Evolutionary conservation across 768 basidiomycete genomes (phyloP).

Genomic region (Mycena amicta): DNA sequence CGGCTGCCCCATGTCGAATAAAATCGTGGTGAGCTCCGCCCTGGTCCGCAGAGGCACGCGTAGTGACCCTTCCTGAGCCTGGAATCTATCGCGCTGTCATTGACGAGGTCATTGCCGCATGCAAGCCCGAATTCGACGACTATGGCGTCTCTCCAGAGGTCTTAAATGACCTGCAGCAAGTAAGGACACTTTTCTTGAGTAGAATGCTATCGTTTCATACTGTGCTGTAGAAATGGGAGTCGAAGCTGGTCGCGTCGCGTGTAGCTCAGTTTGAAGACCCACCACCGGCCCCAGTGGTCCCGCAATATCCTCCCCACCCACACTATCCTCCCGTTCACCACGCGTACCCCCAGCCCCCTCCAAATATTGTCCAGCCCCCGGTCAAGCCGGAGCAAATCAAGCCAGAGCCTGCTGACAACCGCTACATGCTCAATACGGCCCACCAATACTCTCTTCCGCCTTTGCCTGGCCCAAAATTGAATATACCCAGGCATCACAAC

Average conservation of each 20-base stretch:
- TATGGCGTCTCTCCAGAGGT: slow-evolving; percentile 93
- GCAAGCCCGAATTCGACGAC: slow-evolving; percentile 95
- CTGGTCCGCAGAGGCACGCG: slow-evolving; percentile 54
- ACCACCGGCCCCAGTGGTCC: slow-evolving; percentile 39
- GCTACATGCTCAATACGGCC: slow-evolving; percentile 62
- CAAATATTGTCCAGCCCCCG: slow-evolving; percentile 22
- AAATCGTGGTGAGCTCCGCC: slow-evolving; percentile 95
- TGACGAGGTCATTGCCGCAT: slow-evolving; percentile 88
- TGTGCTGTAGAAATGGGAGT: slow-evolving; percentile 92
- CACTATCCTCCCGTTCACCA: slow-evolving; percentile 59
- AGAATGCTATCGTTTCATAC: too few relatives aligned
- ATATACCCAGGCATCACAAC: slow-evolving; percentile 47
- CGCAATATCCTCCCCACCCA: slow-evolving; percentile 56
- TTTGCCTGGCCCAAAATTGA: slow-evolving; percentile 67
- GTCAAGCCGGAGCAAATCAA: slow-evolving; percentile 55
- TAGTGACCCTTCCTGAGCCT: slow-evolving; percentile 77
- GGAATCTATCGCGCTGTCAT: slow-evolving; percentile 90
- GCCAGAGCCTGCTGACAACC: slow-evolving; percentile 69
- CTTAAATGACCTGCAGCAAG: slow-evolving; percentile 83
- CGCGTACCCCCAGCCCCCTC: slow-evolving; percentile 50
- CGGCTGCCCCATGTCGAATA: slow-evolving; percentile 82
- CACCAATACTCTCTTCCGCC: slow-evolving; percentile 60
- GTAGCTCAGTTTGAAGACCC: slow-evolving; percentile 94
- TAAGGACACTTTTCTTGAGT: slow-evolving; percentile 46
- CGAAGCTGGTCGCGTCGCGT: slow-evolving; percentile 88